These are phyloP conservation scores for Penstemon davidsonii DNA, from an alignment of 257 asterid species.

Conservation along the genomic window DNA sequence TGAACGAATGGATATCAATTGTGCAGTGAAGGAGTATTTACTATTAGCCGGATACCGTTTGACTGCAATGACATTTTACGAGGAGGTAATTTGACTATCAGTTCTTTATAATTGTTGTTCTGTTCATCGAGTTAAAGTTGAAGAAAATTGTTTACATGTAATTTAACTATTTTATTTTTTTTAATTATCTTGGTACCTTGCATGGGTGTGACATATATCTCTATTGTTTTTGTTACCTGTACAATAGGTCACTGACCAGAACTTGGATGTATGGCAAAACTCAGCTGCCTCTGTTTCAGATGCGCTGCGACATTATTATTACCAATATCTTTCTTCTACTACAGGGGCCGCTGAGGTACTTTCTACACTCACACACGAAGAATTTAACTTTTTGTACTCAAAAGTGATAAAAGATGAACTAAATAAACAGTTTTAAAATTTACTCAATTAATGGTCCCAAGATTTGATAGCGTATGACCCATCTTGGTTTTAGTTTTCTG, in stretches of 20 bases:
- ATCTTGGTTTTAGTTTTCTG: slow-evolving; percentile 22
- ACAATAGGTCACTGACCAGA: slow-evolving; percentile 85
- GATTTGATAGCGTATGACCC: slow-evolving; percentile 13
- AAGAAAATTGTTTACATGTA: neutral
- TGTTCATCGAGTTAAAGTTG: neutral
- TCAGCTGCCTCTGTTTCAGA: slow-evolving; percentile 80
- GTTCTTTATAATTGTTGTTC: slow-evolving; percentile 25
- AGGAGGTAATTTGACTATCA: slow-evolving; percentile 66
- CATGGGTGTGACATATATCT: slow-evolving; percentile 19
- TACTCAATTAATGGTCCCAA: slow-evolving; percentile 22
- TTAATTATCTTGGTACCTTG: slow-evolving; percentile 12
- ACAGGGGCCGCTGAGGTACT: slow-evolving; percentile 92
- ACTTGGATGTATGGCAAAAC: slow-evolving; percentile 80
- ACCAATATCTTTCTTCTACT: slow-evolving; percentile 81
- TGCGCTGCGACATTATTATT: slow-evolving; percentile 95
- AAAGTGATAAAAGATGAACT: neutral
- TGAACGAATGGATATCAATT: slow-evolving; percentile 85
- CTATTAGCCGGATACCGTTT: slow-evolving; percentile 91
- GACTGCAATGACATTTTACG: slow-evolving; percentile 97
- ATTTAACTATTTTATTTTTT: neutral
- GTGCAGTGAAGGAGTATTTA: slow-evolving; percentile 95
- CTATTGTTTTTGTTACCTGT: slow-evolving; percentile 23
- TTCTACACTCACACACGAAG: neutral
- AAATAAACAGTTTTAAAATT: slow-evolving; percentile 16
- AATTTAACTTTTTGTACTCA: neutral